These are phyloP conservation scores for Arachnopeziza araneosa DNA, from an alignment of 2,329 filamentous ascomycete species.

Conservation along the genomic window DNA sequence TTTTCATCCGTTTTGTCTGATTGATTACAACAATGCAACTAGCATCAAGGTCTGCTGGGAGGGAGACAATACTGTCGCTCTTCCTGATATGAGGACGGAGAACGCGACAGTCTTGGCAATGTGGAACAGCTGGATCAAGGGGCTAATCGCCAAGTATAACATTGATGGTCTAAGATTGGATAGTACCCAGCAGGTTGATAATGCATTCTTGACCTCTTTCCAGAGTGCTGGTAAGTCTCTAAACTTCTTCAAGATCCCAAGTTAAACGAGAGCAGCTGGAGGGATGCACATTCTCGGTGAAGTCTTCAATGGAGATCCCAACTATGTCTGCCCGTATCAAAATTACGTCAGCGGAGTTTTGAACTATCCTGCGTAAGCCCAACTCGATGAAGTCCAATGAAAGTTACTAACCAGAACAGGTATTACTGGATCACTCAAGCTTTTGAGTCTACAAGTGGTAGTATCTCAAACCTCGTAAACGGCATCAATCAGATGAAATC, in stretches of 20 bases:
- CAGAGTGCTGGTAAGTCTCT: conserved; percentile 31
- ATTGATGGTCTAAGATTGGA: conserved; percentile 48
- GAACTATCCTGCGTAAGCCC: conserved; percentile 50
- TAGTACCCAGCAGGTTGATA: conserved; percentile 41
- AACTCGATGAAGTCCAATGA: not conserved
- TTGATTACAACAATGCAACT: conserved; percentile 34
- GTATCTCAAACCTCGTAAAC: conserved; percentile 26
- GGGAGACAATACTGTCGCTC: conserved; percentile 24
- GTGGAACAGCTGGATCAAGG: conserved; percentile 23
- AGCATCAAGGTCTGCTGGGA: conserved; percentile 23
- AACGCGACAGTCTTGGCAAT: conserved; percentile 17
- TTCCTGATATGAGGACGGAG: conserved; percentile 29
- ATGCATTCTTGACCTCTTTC: conserved; percentile 51
- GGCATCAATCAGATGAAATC: conserved; percentile 25
- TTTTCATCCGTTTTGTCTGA: conserved; percentile 30
- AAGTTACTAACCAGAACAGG: conserved; percentile 5
- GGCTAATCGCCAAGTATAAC: conserved; percentile 28
- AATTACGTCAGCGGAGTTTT: conserved; percentile 51
- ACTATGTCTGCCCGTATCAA: conserved; percentile 50
- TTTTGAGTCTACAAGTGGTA: conserved; percentile 24
- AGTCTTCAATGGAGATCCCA: conserved; percentile 48
- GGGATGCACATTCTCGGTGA: conserved; percentile 55
- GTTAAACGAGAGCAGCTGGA: conserved; percentile 36
- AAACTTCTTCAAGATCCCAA: conserved; percentile 21
- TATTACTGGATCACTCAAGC: conserved; percentile 27